Evolutionary conservation across 1,139 yeast species (phyloP).

Genomic region (Yamadazyma diospyri): DNA sequence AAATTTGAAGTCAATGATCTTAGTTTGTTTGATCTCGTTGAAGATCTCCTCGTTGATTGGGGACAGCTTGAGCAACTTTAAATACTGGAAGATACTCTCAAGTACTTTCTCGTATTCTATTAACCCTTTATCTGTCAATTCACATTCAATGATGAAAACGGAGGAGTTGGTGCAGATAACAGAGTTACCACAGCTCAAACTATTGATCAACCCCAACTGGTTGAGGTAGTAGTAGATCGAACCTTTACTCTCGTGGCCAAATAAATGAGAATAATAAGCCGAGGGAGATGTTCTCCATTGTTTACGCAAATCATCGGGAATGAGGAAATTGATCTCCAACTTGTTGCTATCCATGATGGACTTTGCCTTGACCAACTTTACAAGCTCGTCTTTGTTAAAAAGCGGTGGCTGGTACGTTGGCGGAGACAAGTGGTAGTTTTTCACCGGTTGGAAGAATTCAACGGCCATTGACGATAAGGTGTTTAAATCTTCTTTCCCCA

Average conservation of each 20-base stretch:
- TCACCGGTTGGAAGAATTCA: conserved; percentile 62
- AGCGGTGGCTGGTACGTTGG: conserved; percentile 43
- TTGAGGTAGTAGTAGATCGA: conserved; percentile 71
- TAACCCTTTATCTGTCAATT: conserved; percentile 72
- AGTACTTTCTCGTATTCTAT: conserved; percentile 59
- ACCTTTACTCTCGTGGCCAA: conserved; percentile 91
- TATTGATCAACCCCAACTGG: conserved; percentile 71
- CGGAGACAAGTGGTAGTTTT: conserved; percentile 49
- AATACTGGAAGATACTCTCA: conserved; percentile 63
- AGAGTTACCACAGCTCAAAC: conserved; percentile 70
- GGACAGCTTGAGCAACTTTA: conserved; percentile 45
- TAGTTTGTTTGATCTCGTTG: conserved; percentile 46
- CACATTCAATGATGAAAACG: conserved; percentile 63
- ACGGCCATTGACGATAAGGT: conserved; percentile 67
- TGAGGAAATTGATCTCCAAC: conserved; percentile 63
- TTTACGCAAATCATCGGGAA: conserved; percentile 67
- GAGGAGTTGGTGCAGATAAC: conserved; percentile 69
- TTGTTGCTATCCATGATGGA: conserved; percentile 80
- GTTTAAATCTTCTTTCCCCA: conserved; percentile 79
- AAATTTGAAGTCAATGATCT: conserved; percentile 56
- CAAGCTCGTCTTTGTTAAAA: conserved; percentile 43
- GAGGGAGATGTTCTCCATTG: conserved; percentile 69
- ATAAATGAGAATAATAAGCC: conserved; percentile 68
- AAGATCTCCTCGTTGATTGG: conserved; percentile 57
- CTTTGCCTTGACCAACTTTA: conserved; percentile 58